These are phyloP conservation scores for Dipodascus geniculatus DNA, from an alignment of 805 yeast species.

Conservation along the genomic window DNA sequence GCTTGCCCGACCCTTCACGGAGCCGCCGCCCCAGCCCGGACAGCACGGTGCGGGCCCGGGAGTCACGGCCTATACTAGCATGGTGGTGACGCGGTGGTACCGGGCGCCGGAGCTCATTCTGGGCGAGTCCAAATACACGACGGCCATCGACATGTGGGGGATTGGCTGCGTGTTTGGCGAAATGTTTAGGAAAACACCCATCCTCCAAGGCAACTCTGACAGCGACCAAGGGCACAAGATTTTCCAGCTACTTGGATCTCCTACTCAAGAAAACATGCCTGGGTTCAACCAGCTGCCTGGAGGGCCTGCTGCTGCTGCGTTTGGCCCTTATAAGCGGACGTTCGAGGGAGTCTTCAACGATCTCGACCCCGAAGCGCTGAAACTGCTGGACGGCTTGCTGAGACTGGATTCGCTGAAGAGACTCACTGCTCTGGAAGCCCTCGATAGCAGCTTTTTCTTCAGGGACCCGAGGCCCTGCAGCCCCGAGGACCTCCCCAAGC, in stretches of 20 bases:
- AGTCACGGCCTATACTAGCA: constrained; percentile 37
- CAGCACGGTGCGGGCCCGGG: constrained; percentile 36
- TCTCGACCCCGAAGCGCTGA: constrained; percentile 18
- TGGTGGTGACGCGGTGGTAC: constrained; percentile 95
- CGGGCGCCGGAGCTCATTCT: constrained; percentile 87
- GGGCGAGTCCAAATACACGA: constrained; percentile 78
- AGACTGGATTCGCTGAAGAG: constrained; percentile 61
- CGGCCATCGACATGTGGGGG: constrained; percentile 98
- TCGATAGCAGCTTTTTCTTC: constrained; percentile 56
- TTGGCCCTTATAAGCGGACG: constrained; percentile 22
- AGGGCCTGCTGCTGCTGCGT: constrained; percentile 13
- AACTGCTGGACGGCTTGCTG: constrained; percentile 47
- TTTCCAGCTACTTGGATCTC: constrained; percentile 75
- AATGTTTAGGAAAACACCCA: constrained; percentile 68
- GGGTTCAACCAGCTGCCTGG: constrained; percentile 46
- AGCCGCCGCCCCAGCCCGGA: constrained; percentile 39
- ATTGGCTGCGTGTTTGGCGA: constrained; percentile 94
- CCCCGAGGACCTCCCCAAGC: constrained; percentile 47
- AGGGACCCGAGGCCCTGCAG: constrained; percentile 53
- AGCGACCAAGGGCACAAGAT: constrained; percentile 76
- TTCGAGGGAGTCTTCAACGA: constrained; percentile 30
- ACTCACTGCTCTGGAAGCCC: constrained; percentile 68
- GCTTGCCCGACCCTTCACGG: constrained; percentile 65
- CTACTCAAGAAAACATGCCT: constrained; percentile 50
- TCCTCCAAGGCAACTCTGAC: constrained; percentile 76